phyloP scores from a whole-genome alignment of 164 flowering plant genomes.

The Warburgia ugandensis region DNA sequence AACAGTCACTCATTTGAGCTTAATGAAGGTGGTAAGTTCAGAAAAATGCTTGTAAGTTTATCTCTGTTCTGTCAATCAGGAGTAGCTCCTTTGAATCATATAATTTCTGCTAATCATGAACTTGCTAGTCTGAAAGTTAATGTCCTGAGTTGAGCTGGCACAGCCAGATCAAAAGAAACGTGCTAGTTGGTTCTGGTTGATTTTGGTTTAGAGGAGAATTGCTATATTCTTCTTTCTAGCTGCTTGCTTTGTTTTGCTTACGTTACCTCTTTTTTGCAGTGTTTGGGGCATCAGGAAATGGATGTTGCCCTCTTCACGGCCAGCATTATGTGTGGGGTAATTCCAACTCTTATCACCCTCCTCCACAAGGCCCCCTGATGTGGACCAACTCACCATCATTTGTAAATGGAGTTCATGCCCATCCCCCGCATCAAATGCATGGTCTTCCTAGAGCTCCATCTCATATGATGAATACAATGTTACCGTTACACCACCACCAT shows the following conservation, averaged over 20 bases:
- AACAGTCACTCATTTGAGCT: slow-evolving; percentile 29
- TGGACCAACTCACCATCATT: slow-evolving; percentile 74
- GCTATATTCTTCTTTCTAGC: neutral
- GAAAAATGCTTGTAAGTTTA: slow-evolving; percentile 1
- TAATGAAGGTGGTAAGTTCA: slow-evolving; percentile 39
- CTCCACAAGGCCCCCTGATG: slow-evolving; percentile 39
- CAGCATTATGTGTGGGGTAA: slow-evolving; percentile 52
- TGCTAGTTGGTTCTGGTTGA: too few species aligned
- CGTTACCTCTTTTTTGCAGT: slow-evolving; percentile 22
- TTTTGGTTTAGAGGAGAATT: too few species aligned
- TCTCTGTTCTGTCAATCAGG: too few species aligned
- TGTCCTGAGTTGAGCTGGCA: too few species aligned
- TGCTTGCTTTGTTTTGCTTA: neutral
- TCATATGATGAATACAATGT: slow-evolving; percentile 44
- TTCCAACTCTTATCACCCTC: slow-evolving; percentile 42
- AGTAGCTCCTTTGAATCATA: too few species aligned
- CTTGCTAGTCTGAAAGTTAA: too few species aligned
- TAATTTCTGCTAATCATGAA: too few species aligned
- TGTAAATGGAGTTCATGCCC: slow-evolving; percentile 50
- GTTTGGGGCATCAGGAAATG: slow-evolving; percentile 57
- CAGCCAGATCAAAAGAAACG: too few species aligned
- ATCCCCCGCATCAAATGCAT: slow-evolving; percentile 31
- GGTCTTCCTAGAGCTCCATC: slow-evolving; percentile 34
- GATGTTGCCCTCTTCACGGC: slow-evolving; percentile 41
- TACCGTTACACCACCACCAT: slow-evolving; percentile 51